Evolutionary conservation across 495 filamentous ascomycete genomes (phyloP), one percentile per base, ranked within the genome.

Genomic region (Geopyxis carbonaria): DNA sequence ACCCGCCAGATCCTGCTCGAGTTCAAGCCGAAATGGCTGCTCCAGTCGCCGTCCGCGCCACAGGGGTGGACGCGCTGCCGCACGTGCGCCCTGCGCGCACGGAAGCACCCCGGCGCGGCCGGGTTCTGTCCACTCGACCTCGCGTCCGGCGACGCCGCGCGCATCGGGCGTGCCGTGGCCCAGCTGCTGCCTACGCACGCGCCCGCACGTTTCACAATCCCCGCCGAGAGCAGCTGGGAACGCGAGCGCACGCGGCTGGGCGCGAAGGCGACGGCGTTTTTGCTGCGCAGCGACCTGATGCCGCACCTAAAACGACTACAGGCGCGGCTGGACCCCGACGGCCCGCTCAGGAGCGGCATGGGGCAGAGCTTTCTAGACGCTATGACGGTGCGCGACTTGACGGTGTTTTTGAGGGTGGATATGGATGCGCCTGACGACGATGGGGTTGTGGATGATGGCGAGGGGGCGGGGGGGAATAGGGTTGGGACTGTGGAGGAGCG

Each of bases 21-120:
- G 57, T 73, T 95, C 48, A 97, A 97, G 51, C 84, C 87, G 4
- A 97, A 97, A 58, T 97, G 89, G 89, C 70, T 94, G 1, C 54
- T 66, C 4, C 86, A 87, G 46, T 89, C 81, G 0, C 82, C 80
- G 1, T 73, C 71, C 18, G 86, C 86, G 0, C 85, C 84, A 1
- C 4, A 47, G 0, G 46, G 59, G 4, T 68, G 79, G 11, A 67
- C 53, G 15, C 65, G 85, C 18, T 97, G 89, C 58, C 76, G 89
- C 4, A 93, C 80, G 1, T 97, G 89, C 56, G 89, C 89, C 2
- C 56, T 82, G 14, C 64, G 62, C 44, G 39, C 35, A 6, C 50
- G 34, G 25, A 44, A 53, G 25, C 15, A 43, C 21, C 36, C 41
- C 18, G 40, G 42, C 13, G 42, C 46, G 1, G 33, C 32, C 0